Percentiles rank a stretch among this genome's conserved stretches.
Evolutionary conservation across 2,329 filamentous ascomycete genomes (phyloP).

Genomic region (Curvularia verruculosa): DNA sequence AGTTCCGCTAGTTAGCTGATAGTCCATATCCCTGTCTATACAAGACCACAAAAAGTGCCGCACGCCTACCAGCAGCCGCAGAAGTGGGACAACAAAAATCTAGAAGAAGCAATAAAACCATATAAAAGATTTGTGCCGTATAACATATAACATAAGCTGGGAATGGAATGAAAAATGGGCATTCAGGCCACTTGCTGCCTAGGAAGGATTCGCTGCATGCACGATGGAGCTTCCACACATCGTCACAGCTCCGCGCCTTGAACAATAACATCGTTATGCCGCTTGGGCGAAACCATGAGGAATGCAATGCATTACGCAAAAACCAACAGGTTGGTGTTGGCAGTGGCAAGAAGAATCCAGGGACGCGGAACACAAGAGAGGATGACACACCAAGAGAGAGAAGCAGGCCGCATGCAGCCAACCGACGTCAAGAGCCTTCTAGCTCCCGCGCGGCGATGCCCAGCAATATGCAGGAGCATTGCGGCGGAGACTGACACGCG

Average conservation of each 20-base stretch:
- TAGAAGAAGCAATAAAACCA: not conserved
- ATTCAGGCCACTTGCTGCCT: not conserved
- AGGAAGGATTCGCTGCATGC: not conserved
- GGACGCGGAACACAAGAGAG: not conserved
- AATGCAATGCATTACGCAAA: not conserved
- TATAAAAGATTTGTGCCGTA: not conserved
- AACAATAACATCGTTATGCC: not conserved
- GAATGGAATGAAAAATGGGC: not conserved
- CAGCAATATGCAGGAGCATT: not conserved
- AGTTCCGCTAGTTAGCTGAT: not conserved
- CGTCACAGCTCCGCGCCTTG: too few species aligned
- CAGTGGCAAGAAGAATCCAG: not conserved
- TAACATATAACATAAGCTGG: not conserved
- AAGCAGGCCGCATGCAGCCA: not conserved
- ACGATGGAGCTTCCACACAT: not conserved
- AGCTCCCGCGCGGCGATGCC: not conserved
- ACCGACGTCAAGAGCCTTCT: not conserved
- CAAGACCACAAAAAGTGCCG: too few species aligned
- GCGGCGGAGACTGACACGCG: constrained; percentile 1
- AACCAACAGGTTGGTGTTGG: not conserved
- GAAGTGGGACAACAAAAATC: not conserved
- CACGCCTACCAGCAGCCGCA: not conserved
- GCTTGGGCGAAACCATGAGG: not conserved
- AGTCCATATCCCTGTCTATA: too few species aligned
- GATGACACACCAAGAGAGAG: not conserved